Conservation (phyloP, 805 yeast species). For the Teunomyces stri region DNA sequence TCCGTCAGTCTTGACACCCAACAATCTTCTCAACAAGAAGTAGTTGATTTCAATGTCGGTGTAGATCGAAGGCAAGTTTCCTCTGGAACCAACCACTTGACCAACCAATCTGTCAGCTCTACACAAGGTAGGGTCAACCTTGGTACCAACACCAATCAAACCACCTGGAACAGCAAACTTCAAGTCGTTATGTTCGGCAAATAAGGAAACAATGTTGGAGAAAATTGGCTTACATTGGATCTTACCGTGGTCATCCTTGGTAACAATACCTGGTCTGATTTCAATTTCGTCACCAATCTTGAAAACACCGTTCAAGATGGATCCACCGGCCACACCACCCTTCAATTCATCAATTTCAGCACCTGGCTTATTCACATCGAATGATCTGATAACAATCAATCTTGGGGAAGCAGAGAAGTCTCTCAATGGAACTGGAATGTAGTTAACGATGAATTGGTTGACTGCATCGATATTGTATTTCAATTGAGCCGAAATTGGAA, state of each 20-base stretch:
- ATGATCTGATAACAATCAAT: conserved; percentile 94
- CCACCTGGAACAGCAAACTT: conserved; percentile 99
- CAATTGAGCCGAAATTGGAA: conserved; percentile 97
- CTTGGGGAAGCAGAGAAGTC: conserved; percentile 93
- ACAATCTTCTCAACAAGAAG: conserved; percentile 90
- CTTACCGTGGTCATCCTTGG: conserved; percentile 83
- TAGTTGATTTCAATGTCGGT: conserved; percentile 97
- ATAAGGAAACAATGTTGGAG: conserved; percentile 88
- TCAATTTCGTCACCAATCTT: conserved; percentile 97
- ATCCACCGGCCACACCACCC: conserved; percentile 99
- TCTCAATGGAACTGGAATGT: conserved; percentile 94
- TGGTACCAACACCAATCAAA: conserved; percentile 98
- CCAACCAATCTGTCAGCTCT: conserved; percentile 99
- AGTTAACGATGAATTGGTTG: conserved; percentile 91
- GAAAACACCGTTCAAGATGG: conserved; percentile 95
- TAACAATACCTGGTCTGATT: conserved; percentile 98
- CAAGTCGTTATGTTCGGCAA: conserved; percentile 96
- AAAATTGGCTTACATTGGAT: conserved; percentile 95
- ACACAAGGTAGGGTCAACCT: conserved; percentile 97
- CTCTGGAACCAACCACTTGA: conserved; percentile 97
- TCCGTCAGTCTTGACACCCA: conserved; percentile 98
- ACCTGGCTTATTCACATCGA: conserved; percentile 99
- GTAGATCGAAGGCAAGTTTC: conserved; percentile 92
- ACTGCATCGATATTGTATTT: conserved; percentile 98
- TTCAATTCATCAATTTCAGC: conserved; percentile 93